These are phyloP conservation scores for Andrographis paniculata DNA, from an alignment of 305 asterid species.

Conservation along the genomic window DNA sequence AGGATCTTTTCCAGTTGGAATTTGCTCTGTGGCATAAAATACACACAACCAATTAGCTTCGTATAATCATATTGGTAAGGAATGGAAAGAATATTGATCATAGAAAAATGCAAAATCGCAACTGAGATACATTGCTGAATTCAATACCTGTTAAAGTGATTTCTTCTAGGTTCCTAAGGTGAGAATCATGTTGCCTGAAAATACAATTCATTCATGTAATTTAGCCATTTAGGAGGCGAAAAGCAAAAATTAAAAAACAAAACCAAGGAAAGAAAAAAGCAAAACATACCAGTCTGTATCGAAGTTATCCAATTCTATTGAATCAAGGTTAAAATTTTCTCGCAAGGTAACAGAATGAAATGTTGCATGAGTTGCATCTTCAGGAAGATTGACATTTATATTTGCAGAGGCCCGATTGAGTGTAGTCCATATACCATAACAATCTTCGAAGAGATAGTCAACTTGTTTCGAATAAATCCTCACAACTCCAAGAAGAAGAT, in stretches of 20 bases:
- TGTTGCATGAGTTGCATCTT: slow-evolving; percentile 98
- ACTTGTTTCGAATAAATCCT: slow-evolving; percentile 91
- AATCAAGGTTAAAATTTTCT: slow-evolving; percentile 96
- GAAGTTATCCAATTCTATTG: too few relatives aligned
- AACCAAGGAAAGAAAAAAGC: too few relatives aligned
- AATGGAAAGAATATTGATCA: neutral
- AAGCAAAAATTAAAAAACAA: too few relatives aligned
- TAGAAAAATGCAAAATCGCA: neutral
- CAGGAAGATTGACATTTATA: slow-evolving; percentile 93
- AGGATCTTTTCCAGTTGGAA: slow-evolving; percentile 62
- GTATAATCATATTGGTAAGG: neutral
- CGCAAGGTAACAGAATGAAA: slow-evolving; percentile 96
- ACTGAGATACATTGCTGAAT: neutral
- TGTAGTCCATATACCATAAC: slow-evolving; percentile 90
- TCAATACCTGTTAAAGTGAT: slow-evolving; percentile 62
- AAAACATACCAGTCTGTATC: too few relatives aligned
- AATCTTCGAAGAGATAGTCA: slow-evolving; percentile 93
- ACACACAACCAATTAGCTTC: neutral
- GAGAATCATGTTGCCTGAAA: slow-evolving; percentile 54
- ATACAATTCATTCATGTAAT: too few relatives aligned
- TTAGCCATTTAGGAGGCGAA: too few relatives aligned
- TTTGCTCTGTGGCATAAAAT: slow-evolving; percentile 50
- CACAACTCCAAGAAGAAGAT: slow-evolving; percentile 97
- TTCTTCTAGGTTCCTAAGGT: slow-evolving; percentile 51
- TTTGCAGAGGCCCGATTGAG: slow-evolving; percentile 93